Percentiles rank a stretch among this genome's conserved stretches.
Conservation (phyloP, 345 rosid genomes). For the Viola odorata region DNA sequence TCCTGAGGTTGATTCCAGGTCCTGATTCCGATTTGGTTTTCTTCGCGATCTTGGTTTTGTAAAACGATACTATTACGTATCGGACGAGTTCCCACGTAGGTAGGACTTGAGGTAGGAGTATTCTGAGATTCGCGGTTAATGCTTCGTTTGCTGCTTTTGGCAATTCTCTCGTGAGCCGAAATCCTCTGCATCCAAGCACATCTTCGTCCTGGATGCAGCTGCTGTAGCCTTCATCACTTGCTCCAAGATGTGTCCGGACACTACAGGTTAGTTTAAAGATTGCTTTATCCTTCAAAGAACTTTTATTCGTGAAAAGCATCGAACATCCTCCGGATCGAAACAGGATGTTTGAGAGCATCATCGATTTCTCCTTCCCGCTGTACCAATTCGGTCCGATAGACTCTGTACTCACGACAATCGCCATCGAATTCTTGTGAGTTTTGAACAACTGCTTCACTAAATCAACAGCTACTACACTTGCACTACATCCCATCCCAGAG, state of each 20-base stretch:
- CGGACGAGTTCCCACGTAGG: slow-evolving; percentile 35
- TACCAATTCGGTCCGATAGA: slow-evolving; percentile 24
- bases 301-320: slow-evolving; percentile 26
- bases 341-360: slow-evolving; percentile 35
- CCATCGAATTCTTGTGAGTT: slow-evolving; percentile 15
- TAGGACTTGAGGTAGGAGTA: slow-evolving; percentile 28
- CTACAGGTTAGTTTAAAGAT: slow-evolving; percentile 19
- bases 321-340: slow-evolving; percentile 38
- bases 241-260: slow-evolving; percentile 33
- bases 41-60: slow-evolving; percentile 18
- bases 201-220: slow-evolving; percentile 28
- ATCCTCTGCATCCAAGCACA: slow-evolving; percentile 20
- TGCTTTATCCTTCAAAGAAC: slow-evolving; percentile 12
- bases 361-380: slow-evolving; percentile 28
- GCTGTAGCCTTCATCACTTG: slow-evolving; percentile 17
- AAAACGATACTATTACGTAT: not conserved
- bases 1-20: slow-evolving; percentile 30
- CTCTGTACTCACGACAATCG: slow-evolving; percentile 33
- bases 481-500: slow-evolving; percentile 45
- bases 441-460: slow-evolving; percentile 26
- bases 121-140: slow-evolving; percentile 15
- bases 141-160: slow-evolving; percentile 19
- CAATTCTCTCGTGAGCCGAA: slow-evolving; percentile 19
- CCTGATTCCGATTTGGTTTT: slow-evolving; percentile 19
- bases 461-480: slow-evolving; percentile 25